These are phyloP conservation scores for Mimosa pudica DNA, from an alignment of 306 rosid genomes.

Conservation along the genomic window DNA sequence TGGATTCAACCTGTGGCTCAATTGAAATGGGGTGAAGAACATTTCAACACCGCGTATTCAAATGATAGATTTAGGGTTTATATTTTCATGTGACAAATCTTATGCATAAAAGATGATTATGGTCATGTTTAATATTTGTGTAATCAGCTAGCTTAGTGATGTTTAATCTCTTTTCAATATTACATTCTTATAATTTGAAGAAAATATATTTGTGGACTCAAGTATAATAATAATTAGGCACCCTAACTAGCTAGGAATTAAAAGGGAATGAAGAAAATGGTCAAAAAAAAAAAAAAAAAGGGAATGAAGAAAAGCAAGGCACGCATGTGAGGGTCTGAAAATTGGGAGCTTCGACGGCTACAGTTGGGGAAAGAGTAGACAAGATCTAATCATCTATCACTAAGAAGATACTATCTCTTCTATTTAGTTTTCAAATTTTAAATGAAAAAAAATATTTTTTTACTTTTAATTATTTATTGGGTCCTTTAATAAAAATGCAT, in stretches of 20 bases:
- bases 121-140: not conserved
- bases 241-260: not conserved
- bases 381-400: not conserved
- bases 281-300: too few species aligned
- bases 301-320: not conserved
- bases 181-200: too few species aligned
- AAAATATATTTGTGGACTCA: too few species aligned
- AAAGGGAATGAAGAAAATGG: not conserved
- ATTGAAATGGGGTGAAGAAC: not conserved
- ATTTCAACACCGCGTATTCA: not conserved
- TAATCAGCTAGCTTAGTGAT: not conserved
- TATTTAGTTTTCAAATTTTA: too few species aligned
- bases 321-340: not conserved
- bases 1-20: not conserved
- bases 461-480: too few species aligned
- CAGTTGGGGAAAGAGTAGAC: not conserved
- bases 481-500: too few species aligned
- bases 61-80: not conserved
- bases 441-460: too few species aligned
- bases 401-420: not conserved
- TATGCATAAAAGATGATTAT: not conserved
- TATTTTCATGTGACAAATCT: not conserved
- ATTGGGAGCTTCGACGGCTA: not conserved
- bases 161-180: too few species aligned
- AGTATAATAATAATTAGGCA: too few species aligned